Percentiles rank a stretch among this genome's conserved stretches.
These are phyloP conservation scores for Porphyrellus cyaneotinctus DNA, from an alignment of 768 basidiomycete species.

Conservation along the genomic window DNA sequence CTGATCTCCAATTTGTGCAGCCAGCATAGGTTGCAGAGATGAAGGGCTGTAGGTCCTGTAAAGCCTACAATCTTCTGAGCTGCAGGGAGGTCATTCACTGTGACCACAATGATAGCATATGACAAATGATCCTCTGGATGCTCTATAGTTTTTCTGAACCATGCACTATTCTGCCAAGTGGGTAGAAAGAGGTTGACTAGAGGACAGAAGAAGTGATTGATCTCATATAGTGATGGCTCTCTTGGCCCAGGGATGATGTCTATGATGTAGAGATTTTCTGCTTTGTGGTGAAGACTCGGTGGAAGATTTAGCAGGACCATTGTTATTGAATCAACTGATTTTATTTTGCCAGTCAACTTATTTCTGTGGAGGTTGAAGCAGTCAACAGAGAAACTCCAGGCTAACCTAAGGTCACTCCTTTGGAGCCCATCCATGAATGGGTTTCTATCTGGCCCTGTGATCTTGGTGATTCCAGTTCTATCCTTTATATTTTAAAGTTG, in stretches of 20 bases:
- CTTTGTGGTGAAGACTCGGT: conserved; percentile 5
- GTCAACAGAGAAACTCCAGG: conserved; percentile 25
- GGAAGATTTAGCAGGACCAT: conserved; percentile 25
- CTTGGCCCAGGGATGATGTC: conserved; percentile 36
- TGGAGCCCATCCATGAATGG: conserved; percentile 3
- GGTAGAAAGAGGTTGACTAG: conserved; percentile 33
- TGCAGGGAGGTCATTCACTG: not conserved
- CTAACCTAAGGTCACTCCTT: conserved; percentile 12
- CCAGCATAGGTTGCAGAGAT: not conserved
- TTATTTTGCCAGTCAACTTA: conserved; percentile 16
- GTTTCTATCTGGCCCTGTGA: not conserved
- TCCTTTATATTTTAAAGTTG: not conserved
- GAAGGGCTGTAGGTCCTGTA: not conserved
- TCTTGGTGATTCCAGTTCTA: not conserved
- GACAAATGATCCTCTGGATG: not conserved
- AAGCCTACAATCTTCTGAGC: not conserved
- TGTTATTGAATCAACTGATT: conserved; percentile 9
- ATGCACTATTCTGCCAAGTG: conserved; percentile 31
- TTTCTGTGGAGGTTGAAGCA: conserved; percentile 28
- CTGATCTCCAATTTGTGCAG: not conserved
- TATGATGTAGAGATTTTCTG: conserved; percentile 36
- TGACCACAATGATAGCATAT: not conserved
- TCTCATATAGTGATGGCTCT: conserved; percentile 21
- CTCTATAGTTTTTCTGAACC: conserved; percentile 20
- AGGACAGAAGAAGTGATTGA: conserved; percentile 33